These are phyloP conservation scores for Phylloporus scabripes DNA, from an alignment of 768 basidiomycete genomes.

Conservation along the genomic window DNA sequence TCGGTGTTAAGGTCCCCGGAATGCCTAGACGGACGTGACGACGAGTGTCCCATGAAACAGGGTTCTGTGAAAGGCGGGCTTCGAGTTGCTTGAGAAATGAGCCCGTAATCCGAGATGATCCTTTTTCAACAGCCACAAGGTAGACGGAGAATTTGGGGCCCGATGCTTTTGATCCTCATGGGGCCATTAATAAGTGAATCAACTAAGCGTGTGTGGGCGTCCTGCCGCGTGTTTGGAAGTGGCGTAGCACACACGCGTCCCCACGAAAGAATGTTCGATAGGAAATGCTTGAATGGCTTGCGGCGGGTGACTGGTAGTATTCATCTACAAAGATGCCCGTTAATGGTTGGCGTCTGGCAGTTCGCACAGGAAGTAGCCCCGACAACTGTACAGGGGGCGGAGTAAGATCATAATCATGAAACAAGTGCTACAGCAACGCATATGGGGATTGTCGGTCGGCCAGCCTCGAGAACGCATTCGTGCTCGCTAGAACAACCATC, in stretches of 20 bases:
- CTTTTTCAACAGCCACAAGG: too few species aligned
- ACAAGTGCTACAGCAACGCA: constrained; percentile 16
- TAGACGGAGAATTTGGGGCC: too few species aligned
- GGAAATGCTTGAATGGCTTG: not conserved
- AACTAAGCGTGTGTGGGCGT: not conserved
- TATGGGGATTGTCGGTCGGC: constrained; percentile 57
- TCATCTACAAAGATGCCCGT: too few species aligned
- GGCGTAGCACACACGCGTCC: not conserved
- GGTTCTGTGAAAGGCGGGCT: not conserved
- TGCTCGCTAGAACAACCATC: constrained; percentile 83
- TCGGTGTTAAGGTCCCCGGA: not conserved
- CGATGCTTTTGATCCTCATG: not conserved
- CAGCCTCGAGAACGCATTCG: constrained; percentile 75
- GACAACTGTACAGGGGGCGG: too few species aligned
- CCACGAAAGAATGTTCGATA: not conserved
- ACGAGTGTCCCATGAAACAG: constrained; percentile 7
- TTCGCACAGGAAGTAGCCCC: not conserved
- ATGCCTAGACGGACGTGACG: constrained; percentile 6
- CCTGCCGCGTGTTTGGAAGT: not conserved
- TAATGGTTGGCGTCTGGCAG: too few species aligned
- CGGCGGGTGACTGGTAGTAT: not conserved
- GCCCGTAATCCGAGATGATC: too few species aligned
- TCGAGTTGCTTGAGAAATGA: too few species aligned
- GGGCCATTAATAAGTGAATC: not conserved
- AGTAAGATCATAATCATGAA: too few species aligned